Conservation (phyloP, 2,329 filamentous ascomycete species). For the Aspergillus eucalypticola region DNA sequence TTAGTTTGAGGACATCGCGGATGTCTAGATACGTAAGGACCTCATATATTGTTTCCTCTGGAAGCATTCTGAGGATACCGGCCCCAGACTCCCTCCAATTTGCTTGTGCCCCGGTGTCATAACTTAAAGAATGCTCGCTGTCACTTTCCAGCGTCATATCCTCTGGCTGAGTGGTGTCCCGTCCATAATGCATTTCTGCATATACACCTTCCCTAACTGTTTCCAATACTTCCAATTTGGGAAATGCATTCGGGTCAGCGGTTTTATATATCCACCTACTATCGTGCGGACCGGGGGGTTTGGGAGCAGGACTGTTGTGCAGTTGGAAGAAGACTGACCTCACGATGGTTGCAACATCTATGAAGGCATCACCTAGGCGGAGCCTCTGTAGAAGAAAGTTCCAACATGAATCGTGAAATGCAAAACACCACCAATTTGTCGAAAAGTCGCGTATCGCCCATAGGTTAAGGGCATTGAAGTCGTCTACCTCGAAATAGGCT, state of each 20-base stretch:
- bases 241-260: neutral
- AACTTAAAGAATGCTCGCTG: no score
- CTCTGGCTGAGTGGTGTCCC: neutral
- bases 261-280: no score
- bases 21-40: slow-evolving; percentile 12
- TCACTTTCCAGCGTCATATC: neutral
- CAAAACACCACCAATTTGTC: slow-evolving; percentile 8
- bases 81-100: no score
- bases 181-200: no score
- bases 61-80: neutral
- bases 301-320: slow-evolving; percentile 10
- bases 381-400: slow-evolving; percentile 13
- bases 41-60: slow-evolving; percentile 2
- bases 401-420: slow-evolving; percentile 20
- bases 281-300: neutral
- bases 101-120: no score
- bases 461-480: neutral
- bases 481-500: neutral
- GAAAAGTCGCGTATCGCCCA: slow-evolving; percentile 2
- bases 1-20: neutral
- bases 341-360: neutral
- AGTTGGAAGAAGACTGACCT: slow-evolving; percentile 14
- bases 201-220: neutral
- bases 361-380: neutral
- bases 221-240: slow-evolving; percentile 1